Percentiles rank a stretch among this genome's conserved stretches.
phyloP scores from a whole-genome alignment of 176 grass and related monocot species.

The Avena insularis region DNA sequence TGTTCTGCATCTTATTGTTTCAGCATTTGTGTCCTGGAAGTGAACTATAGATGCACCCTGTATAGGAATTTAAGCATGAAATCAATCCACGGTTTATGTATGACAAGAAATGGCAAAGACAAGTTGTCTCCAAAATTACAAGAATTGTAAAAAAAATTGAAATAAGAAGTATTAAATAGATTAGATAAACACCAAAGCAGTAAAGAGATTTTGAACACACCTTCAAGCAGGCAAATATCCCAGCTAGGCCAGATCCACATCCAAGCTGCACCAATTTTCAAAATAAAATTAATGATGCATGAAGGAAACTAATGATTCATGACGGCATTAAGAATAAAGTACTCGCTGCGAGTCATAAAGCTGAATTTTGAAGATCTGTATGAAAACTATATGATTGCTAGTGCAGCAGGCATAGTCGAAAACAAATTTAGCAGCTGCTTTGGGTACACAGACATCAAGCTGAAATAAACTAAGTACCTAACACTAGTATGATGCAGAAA shows the following conservation, averaged over 20 bases:
- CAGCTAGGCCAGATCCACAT: slow-evolving; percentile 84
- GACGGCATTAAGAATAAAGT: not conserved
- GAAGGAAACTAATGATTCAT: slow-evolving; percentile 17
- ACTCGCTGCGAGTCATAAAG: not conserved
- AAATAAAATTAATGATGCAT: slow-evolving; percentile 6
- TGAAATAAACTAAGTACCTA: not conserved
- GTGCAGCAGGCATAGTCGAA: not conserved
- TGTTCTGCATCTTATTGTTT: slow-evolving; percentile 84
- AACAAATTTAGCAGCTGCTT: slow-evolving; percentile 2
- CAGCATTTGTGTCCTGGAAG: slow-evolving; percentile 93
- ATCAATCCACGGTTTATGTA: slow-evolving; percentile 28
- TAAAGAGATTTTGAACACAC: slow-evolving; percentile 50
- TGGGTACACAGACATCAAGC: slow-evolving; percentile 16
- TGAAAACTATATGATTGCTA: slow-evolving; percentile 26
- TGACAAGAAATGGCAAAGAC: slow-evolving; percentile 20
- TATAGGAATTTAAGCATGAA: slow-evolving; percentile 25
- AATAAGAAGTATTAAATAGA: slow-evolving; percentile 17
- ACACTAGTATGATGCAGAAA: slow-evolving; percentile 29
- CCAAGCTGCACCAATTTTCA: slow-evolving; percentile 71
- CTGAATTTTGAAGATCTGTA: not conserved
- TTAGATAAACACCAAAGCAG: slow-evolving; percentile 12
- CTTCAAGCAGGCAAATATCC: slow-evolving; percentile 94
- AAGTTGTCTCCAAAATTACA: not conserved
- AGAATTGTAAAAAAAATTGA: slow-evolving; percentile 5
- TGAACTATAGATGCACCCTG: slow-evolving; percentile 90